phyloP scores from a whole-genome alignment of 1,284 basidiomycete genomes.

The Sanghuangporus sanghuang region DNA sequence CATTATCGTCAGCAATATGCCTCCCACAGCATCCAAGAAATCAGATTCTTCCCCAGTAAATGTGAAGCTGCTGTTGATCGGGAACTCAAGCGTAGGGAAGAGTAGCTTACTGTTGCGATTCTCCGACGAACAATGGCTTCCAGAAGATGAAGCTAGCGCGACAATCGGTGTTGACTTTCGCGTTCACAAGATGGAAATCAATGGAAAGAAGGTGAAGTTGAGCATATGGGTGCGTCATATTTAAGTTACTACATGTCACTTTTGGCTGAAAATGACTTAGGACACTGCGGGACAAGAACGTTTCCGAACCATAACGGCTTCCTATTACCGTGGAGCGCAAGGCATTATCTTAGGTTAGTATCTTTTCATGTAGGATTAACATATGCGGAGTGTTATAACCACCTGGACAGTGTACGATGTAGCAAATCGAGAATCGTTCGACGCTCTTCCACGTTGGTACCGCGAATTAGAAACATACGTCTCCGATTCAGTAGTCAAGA shows the following conservation, averaged over 20 bases:
- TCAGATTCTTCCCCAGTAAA: slow-evolving; percentile 37
- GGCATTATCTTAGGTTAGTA: slow-evolving; percentile 82
- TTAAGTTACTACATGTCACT: background rate
- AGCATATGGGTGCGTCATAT: slow-evolving; percentile 67
- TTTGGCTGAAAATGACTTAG: slow-evolving; percentile 33
- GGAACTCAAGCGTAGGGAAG: slow-evolving; percentile 91
- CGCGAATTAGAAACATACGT: slow-evolving; percentile 94
- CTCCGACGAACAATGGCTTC: slow-evolving; percentile 94
- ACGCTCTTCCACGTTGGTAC: slow-evolving; percentile 90
- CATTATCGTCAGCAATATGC: background rate
- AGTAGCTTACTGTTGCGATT: slow-evolving; percentile 89
- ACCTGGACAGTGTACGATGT: slow-evolving; percentile 84
- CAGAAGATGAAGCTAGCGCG: slow-evolving; percentile 90
- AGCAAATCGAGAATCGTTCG: slow-evolving; percentile 85
- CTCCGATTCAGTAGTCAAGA: slow-evolving; percentile 83
- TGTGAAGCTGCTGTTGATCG: slow-evolving; percentile 71
- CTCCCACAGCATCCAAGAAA: slow-evolving; percentile 1
- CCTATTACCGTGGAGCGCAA: slow-evolving; percentile 91
- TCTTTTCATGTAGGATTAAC: background rate
- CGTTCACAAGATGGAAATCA: slow-evolving; percentile 79
- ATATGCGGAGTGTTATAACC: background rate
- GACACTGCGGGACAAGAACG: slow-evolving; percentile 91
- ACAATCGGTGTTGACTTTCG: slow-evolving; percentile 90
- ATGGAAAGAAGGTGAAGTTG: slow-evolving; percentile 73
- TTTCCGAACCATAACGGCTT: slow-evolving; percentile 87